These are phyloP conservation scores for Ceratocystis huliohia DNA, from an alignment of 2,329 filamentous ascomycete genomes.

Conservation along the genomic window DNA sequence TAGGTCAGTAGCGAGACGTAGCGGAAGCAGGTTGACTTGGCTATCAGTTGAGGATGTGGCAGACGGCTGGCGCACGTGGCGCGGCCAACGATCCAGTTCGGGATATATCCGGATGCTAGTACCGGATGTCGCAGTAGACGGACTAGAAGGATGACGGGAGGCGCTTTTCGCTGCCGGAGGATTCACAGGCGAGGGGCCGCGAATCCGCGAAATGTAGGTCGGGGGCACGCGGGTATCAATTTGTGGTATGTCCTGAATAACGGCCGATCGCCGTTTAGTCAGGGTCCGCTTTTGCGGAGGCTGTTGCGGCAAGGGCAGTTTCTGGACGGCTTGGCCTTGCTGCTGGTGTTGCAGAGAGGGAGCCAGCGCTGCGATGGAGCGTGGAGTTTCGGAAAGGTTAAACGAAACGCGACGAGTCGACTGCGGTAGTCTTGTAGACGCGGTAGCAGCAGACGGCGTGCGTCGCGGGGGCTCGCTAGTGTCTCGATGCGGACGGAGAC, in stretches of 20 bases:
- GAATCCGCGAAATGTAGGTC: neutral
- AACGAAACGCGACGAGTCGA: conserved; percentile 11
- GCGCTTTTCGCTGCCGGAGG: neutral
- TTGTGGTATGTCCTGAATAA: conserved; percentile 7
- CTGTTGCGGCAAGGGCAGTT: neutral
- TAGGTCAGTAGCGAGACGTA: conserved; percentile 49
- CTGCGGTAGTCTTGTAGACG: conserved; percentile 5
- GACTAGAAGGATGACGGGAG: neutral
- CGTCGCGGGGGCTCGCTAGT: conserved; percentile 1
- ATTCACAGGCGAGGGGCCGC: neutral
- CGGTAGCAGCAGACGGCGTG: conserved; percentile 3
- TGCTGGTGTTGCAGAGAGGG: neutral
- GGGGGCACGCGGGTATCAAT: conserved; percentile 16
- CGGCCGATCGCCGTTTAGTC: conserved; percentile 7
- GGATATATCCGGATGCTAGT: conserved; percentile 16
- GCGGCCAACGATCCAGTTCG: conserved; percentile 19
- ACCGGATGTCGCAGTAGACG: neutral
- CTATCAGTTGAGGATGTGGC: conserved; percentile 6
- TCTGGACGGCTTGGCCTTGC: neutral
- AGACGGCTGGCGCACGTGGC: conserved; percentile 14
- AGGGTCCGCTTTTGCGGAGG: neutral
- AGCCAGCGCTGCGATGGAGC: neutral
- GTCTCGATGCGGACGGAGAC: conserved; percentile 5
- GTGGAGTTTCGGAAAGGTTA: conserved; percentile 14
- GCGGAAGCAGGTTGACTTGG: conserved; percentile 30